Evolutionary conservation across 2,329 filamentous ascomycete species (phyloP).

Genomic region (Colletotrichum truncatum): DNA sequence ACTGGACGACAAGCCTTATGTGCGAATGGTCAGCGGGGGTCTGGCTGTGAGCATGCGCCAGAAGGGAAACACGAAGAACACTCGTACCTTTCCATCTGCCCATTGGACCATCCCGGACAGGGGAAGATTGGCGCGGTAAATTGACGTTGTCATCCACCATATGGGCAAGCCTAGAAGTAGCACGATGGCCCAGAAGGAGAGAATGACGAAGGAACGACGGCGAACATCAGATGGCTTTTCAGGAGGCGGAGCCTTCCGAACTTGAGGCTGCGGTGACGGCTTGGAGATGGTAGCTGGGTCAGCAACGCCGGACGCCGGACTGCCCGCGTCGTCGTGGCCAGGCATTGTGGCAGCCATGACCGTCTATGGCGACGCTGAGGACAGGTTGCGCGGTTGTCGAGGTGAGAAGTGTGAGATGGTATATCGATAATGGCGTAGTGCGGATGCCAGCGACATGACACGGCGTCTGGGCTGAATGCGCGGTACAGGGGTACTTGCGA

Average conservation of each 20-base stretch:
- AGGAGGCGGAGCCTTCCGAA: conserved; percentile 71
- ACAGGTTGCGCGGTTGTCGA: conserved; percentile 7
- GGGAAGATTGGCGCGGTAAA: conserved; percentile 87
- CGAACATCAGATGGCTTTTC: conserved; percentile 77
- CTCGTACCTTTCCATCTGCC: conserved; percentile 83
- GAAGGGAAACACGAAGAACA: conserved; percentile 33
- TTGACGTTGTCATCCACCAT: conserved; percentile 96
- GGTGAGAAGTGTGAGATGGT: background rate
- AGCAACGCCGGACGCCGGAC: background rate
- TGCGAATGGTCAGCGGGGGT: background rate
- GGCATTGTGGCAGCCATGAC: conserved; percentile 21
- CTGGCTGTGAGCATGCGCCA: background rate
- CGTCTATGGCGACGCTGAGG: background rate
- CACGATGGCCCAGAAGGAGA: conserved; percentile 92
- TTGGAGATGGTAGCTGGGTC: background rate
- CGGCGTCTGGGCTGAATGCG: no score
- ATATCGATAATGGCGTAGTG: background rate
- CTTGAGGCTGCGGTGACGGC: conserved; percentile 10
- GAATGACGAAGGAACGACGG: conserved; percentile 77
- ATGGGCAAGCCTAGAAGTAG: conserved; percentile 86
- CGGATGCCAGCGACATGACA: background rate
- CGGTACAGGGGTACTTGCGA: background rate
- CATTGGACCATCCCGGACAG: conserved; percentile 88
- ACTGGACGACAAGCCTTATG: conserved; percentile 83
- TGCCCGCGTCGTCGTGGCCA: conserved; percentile 2